A percentile compares a stretch with the other conserved stretches of the same genome.
phyloP scores from a whole-genome alignment of 345 rosid species.

The Citrus maxima region DNA sequence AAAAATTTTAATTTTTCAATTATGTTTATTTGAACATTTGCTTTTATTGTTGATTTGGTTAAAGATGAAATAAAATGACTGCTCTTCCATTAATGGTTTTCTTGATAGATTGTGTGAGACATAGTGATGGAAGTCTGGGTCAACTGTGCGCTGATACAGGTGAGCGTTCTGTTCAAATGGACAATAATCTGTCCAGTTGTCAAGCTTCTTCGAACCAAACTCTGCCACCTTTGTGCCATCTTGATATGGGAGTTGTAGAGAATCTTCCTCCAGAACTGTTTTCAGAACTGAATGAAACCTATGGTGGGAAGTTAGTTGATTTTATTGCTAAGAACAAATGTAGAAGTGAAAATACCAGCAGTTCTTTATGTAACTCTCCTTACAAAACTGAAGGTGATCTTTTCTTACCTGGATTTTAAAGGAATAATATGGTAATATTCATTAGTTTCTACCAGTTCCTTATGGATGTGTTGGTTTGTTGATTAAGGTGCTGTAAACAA shows the following conservation, averaged over 20 bases:
- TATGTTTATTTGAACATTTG: not conserved
- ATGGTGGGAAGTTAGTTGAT: slow-evolving; percentile 64
- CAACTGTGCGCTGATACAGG: slow-evolving; percentile 23
- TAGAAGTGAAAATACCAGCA: slow-evolving; percentile 26
- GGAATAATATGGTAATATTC: not conserved
- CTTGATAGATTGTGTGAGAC: slow-evolving; percentile 41
- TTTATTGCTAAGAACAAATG: slow-evolving; percentile 53
- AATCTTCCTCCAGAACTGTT: slow-evolving; percentile 81
- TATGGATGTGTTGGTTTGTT: not conserved
- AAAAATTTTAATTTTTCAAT: not conserved
- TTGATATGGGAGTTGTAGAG: slow-evolving; percentile 78
- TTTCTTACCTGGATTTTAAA: not conserved
- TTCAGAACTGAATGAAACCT: slow-evolving; percentile 74
- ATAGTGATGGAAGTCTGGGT: slow-evolving; percentile 29
- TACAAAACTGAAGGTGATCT: slow-evolving; percentile 36
- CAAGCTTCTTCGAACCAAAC: slow-evolving; percentile 30
- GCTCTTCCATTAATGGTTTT: slow-evolving; percentile 13
- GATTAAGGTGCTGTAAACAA: slow-evolving; percentile 19
- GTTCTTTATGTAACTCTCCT: slow-evolving; percentile 19
- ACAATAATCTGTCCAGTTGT: slow-evolving; percentile 23
- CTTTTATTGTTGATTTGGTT: not conserved
- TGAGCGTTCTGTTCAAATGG: slow-evolving; percentile 33
- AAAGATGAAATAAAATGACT: not conserved
- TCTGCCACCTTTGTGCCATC: slow-evolving; percentile 64
- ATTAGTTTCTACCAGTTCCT: slow-evolving; percentile 10